Evolutionary conservation across 805 yeast species (phyloP).

Genomic region (Jamesozyma jinghongensis): DNA sequence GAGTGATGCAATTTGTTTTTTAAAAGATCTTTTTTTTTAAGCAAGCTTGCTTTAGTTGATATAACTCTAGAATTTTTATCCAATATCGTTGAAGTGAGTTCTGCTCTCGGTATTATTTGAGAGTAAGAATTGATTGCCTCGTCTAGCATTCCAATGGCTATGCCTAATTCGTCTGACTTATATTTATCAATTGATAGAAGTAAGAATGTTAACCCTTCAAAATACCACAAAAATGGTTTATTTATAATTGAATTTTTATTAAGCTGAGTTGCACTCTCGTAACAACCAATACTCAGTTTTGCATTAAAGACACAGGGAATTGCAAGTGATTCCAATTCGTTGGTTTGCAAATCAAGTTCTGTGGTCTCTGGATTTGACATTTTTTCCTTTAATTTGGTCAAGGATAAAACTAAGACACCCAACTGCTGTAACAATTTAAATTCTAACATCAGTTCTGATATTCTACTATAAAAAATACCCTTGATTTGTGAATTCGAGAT

Average conservation of each 20-base stretch:
- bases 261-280: constrained; percentile 10
- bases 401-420: constrained; percentile 23
- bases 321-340: constrained; percentile 22
- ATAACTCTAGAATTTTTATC: background rate
- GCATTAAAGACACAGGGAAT: constrained; percentile 20
- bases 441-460: constrained; percentile 9
- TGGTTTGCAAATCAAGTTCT: constrained; percentile 24
- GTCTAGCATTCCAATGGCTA: constrained; percentile 26
- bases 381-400: constrained; percentile 22
- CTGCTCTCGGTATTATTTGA: constrained; percentile 11
- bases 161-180: constrained; percentile 18
- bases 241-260: constrained; percentile 6
- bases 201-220: constrained; percentile 18
- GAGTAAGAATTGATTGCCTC: constrained; percentile 12
- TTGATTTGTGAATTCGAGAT: background rate
- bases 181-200: constrained; percentile 25
- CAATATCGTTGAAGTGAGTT: constrained; percentile 11
- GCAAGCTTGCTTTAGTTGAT: constrained; percentile 3
- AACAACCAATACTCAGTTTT: constrained; percentile 25
- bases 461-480: background rate
- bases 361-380: constrained; percentile 17
- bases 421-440: constrained; percentile 23
- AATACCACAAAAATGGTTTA: constrained; percentile 10
- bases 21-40: constrained; percentile 3
- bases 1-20: constrained; percentile 7